Evolutionary conservation across 257 asterid species (phyloP).

Genomic region (Solanum corneliomulleri): DNA sequence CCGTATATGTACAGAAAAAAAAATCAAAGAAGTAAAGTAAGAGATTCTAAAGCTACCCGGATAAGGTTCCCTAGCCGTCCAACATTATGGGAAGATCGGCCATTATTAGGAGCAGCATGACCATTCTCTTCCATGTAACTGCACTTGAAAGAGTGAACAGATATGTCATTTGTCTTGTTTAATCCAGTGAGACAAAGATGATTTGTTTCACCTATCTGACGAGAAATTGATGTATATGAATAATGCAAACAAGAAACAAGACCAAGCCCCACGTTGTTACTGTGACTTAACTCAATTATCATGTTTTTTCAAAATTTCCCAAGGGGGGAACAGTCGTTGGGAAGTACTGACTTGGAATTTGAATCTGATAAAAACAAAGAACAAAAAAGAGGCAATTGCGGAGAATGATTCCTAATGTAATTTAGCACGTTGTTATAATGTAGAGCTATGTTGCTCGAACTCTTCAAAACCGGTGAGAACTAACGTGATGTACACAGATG

Average conservation of each 20-base stretch:
- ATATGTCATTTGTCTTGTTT: background rate
- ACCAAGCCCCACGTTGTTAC: background rate
- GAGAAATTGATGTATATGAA: background rate
- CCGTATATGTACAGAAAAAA: background rate
- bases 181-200: background rate
- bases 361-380: background rate
- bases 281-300: background rate
- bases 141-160: slow-evolving; percentile 4
- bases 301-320: background rate
- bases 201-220: background rate
- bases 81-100: slow-evolving; percentile 72
- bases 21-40: slow-evolving; percentile 1
- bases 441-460: background rate
- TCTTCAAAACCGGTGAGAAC: background rate
- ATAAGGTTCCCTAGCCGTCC: slow-evolving; percentile 91
- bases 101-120: slow-evolving; percentile 52
- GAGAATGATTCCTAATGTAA: background rate
- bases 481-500: background rate
- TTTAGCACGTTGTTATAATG: background rate
- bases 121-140: slow-evolving; percentile 74
- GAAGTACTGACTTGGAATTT: background rate
- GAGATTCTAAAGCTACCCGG: slow-evolving; percentile 37
- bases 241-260: background rate
- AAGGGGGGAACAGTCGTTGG: background rate
- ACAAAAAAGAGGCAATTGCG: background rate